Percentiles rank a stretch among this genome's conserved stretches.
Evolutionary conservation across 768 basidiomycete genomes (phyloP).

Genomic region (Pisolithus orientalis): DNA sequence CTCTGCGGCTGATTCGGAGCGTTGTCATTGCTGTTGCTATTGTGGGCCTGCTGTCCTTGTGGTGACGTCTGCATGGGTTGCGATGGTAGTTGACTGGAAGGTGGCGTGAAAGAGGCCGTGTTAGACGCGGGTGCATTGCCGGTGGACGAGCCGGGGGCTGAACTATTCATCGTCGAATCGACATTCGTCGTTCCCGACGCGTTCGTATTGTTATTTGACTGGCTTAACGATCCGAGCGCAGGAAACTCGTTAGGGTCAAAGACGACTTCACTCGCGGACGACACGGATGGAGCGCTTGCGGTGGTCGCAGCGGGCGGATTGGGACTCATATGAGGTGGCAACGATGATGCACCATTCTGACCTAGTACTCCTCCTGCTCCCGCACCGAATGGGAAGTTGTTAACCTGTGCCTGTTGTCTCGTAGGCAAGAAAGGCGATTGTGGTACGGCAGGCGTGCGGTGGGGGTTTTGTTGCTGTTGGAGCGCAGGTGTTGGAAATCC

Average conservation of each 20-base stretch:
- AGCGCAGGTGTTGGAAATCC: constrained; percentile 36
- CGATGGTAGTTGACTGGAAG: constrained; percentile 14
- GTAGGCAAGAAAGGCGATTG: constrained; percentile 64
- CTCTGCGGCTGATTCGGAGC: constrained; percentile 23
- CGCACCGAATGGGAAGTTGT: constrained; percentile 56
- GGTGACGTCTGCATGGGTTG: constrained; percentile 19
- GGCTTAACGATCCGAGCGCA: constrained; percentile 66
- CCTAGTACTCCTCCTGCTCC: constrained; percentile 36
- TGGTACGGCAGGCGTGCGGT: constrained; percentile 51
- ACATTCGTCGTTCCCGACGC: constrained; percentile 30
- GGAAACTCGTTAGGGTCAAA: constrained; percentile 86
- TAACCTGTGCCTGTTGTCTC: constrained; percentile 38
- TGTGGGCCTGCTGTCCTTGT: constrained; percentile 23
- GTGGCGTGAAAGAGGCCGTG: constrained; percentile 64
- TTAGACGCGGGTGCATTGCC: constrained; percentile 26
- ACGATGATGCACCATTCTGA: constrained; percentile 48
- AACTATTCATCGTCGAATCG: constrained; percentile 20
- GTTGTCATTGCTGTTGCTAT: constrained; percentile 35
- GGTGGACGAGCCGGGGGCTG: constrained; percentile 18
- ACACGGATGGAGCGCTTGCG: constrained; percentile 51
- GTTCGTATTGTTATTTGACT: constrained; percentile 36
- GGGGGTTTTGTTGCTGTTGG: constrained; percentile 51
- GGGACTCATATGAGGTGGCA: constrained; percentile 55
- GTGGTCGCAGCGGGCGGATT: constrained; percentile 32
- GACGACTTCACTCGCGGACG: constrained; percentile 67